These are phyloP conservation scores for Elsinoe australis DNA, from an alignment of 2,329 filamentous ascomycete species.

Conservation along the genomic window DNA sequence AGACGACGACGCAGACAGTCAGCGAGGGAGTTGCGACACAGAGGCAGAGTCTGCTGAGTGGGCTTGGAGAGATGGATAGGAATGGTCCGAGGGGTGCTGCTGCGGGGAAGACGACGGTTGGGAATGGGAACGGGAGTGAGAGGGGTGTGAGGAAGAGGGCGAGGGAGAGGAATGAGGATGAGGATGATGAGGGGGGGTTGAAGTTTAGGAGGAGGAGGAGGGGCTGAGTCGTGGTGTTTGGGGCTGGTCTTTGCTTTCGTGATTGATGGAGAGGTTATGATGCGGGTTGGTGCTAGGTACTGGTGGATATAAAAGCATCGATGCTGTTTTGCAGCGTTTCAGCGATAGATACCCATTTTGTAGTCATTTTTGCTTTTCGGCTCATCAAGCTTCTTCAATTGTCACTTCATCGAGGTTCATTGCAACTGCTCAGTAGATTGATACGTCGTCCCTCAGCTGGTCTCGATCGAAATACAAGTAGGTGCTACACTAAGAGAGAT, in stretches of 20 bases:
- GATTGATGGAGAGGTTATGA: background rate
- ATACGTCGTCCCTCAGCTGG: too few species aligned
- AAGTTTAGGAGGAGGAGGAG: constrained; percentile 45
- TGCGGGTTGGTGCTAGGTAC: background rate
- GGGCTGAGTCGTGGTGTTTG: background rate
- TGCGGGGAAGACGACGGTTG: constrained; percentile 28
- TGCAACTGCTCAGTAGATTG: too few species aligned
- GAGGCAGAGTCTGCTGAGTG: constrained; percentile 25
- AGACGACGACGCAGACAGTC: constrained; percentile 23
- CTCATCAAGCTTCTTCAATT: too few species aligned
- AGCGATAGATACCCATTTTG: constrained; percentile 13
- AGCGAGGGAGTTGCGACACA: constrained; percentile 20
- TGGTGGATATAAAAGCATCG: background rate
- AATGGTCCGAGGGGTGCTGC: constrained; percentile 19
- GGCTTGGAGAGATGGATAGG: constrained; percentile 18
- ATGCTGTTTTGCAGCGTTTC: constrained; percentile 1
- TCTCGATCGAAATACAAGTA: too few species aligned
- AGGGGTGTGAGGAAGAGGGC: constrained; percentile 17
- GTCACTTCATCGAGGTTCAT: too few species aligned
- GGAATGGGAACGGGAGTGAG: constrained; percentile 28
- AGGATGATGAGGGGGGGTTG: constrained; percentile 51
- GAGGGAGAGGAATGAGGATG: constrained; percentile 33
- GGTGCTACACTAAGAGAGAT: too few species aligned
- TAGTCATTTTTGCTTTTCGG: background rate
- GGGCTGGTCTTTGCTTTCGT: too few species aligned